phyloP scores from a whole-genome alignment of 1,284 basidiomycete species.

The Ceratobasidium sp. region DNA sequence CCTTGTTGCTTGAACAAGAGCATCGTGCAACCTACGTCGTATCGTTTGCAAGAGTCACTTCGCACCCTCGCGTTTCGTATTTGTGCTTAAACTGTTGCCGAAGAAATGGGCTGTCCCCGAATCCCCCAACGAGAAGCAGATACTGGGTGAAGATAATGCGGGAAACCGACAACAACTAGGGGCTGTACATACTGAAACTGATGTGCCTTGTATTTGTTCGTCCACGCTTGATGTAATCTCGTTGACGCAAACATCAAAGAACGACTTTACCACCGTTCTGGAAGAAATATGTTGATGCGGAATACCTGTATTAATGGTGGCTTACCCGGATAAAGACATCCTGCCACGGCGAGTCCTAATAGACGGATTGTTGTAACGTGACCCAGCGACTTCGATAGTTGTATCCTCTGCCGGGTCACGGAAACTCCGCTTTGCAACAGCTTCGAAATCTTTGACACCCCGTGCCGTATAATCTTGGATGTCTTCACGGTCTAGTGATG shows the following conservation, averaged over 20 bases:
- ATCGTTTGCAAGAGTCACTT: slow-evolving; percentile 40
- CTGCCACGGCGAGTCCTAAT: slow-evolving; percentile 30
- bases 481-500: slow-evolving; percentile 1
- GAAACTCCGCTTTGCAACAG: slow-evolving; percentile 29
- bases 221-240: slow-evolving; percentile 34
- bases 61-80: slow-evolving; percentile 7
- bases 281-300: not conserved
- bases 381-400: slow-evolving; percentile 27
- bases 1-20: too few species aligned
- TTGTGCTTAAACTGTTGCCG: slow-evolving; percentile 23
- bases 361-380: slow-evolving; percentile 19
- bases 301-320: not conserved
- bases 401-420: slow-evolving; percentile 10
- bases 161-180: not conserved
- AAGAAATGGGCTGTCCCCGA: slow-evolving; percentile 30
- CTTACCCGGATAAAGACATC: slow-evolving; percentile 31
- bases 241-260: slow-evolving; percentile 40
- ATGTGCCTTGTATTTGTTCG: slow-evolving; percentile 18
- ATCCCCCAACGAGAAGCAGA: slow-evolving; percentile 30
- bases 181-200: not conserved
- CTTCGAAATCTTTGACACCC: slow-evolving; percentile 36
- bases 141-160: not conserved
- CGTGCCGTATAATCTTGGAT: slow-evolving; percentile 27
- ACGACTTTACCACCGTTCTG: slow-evolving; percentile 25
- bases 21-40: slow-evolving; percentile 17